Evolutionary conservation across 768 basidiomycete species (phyloP), one percentile per base, ranked within the genome.

Genomic region (Atractiella rhizophila): DNA sequence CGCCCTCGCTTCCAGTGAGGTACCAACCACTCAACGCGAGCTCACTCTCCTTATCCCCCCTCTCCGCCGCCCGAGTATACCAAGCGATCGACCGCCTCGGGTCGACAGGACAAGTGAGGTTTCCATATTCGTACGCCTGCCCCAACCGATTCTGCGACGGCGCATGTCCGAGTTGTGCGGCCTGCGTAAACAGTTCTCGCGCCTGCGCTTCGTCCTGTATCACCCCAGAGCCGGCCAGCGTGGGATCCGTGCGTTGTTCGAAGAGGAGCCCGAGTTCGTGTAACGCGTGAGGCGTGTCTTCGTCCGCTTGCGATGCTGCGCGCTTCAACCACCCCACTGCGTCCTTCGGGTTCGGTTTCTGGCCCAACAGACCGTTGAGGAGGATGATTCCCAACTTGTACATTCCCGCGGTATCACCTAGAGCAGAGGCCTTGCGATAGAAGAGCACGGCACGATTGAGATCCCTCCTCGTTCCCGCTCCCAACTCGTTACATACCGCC

Each of bases 341-440:
- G 56, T 98, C 91, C 25, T 85, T 71, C 2, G 73, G 73, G 56
- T 91, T 91, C 48, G 69, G 73, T 42, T 67, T 70, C 57, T 86
- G 81, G 20, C 73, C 76, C 4, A 94, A 66, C 13, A 71, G 60
- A 10, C 86, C 88, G 27, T 79, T 70, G 18, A 96, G 66, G 24
- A 91, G 67, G 48, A 94, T 78, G 76, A 91, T 86, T n/a, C 85
- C 85, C n/a, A 98, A 71, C 59, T 96, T 96, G 64, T 91, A 96
- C 91, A 96, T 98, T 3, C 85, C 91, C 21, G 88, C 74, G 0
- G 88, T 94, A 57, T 96, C 91, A 16, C 86, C 86, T 27, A 96
- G 63, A 1, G 83, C 83, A 8, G 85, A 85, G 4, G 91, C 81
- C 59, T 94, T 94, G 45, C 86, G 74, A 62, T 94, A 96, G 56